Evolutionary conservation across 2,329 filamentous ascomycete species (phyloP).

Genomic region (Aspergillus bombycis): DNA sequence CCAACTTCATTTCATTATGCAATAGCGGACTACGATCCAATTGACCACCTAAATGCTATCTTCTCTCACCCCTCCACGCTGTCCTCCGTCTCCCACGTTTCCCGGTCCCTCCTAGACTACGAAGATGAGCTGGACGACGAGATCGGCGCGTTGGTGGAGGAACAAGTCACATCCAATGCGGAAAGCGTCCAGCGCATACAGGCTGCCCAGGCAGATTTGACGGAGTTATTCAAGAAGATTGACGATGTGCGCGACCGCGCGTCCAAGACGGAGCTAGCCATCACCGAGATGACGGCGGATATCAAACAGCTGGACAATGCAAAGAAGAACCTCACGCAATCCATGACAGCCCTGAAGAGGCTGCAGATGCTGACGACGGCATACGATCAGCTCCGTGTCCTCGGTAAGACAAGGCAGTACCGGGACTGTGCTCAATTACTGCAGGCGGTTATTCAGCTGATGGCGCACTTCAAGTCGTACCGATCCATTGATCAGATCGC

Average conservation of each 20-base stretch:
- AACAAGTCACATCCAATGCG: constrained; percentile 81
- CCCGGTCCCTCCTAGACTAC: constrained; percentile 71
- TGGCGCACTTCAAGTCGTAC: constrained; percentile 98
- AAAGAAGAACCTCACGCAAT: constrained; percentile 92
- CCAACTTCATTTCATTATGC: constrained; percentile 10
- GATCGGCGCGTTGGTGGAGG: constrained; percentile 71
- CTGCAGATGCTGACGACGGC: constrained; percentile 98
- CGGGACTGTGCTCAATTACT: constrained; percentile 90
- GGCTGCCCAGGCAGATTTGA: constrained; percentile 84
- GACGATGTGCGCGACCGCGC: constrained; percentile 88
- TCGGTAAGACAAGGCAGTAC: constrained; percentile 87
- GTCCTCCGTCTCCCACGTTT: constrained; percentile 73
- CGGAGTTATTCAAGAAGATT: constrained; percentile 89
- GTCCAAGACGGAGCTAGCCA: constrained; percentile 89
- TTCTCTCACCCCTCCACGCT: constrained; percentile 89
- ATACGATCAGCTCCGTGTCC: constrained; percentile 89
- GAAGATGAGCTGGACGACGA: constrained; percentile 81
- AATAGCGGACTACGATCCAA: constrained; percentile 84
- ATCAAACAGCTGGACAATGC: constrained; percentile 97
- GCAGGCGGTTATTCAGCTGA: constrained; percentile 93
- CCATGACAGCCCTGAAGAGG: constrained; percentile 96
- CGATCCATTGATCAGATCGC: constrained; percentile 98
- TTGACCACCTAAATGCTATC: constrained; percentile 88
- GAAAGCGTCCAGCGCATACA: constrained; percentile 91
- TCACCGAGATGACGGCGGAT: constrained; percentile 98